Base-by-base conservation (phyloP, 768 basidiomycete species). In the Pulveroboletus sp. region DNA sequence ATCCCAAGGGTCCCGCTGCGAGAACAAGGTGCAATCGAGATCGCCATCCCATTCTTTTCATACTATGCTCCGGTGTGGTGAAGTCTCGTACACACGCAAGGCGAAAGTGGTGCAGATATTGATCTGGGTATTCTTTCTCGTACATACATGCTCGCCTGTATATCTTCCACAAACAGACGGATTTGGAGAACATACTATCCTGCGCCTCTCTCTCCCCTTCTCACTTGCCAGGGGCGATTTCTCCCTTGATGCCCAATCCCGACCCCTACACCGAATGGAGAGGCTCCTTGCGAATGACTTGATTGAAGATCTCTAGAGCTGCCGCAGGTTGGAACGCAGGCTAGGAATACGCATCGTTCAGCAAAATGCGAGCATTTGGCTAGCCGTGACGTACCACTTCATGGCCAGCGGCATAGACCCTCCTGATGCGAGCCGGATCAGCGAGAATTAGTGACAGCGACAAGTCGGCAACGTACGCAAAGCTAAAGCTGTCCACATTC, bases 61-160 rank as follows among this genome's bases (percentile, higher is more conserved):
- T 94, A 21, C 21, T 21, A 92, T 54, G 71, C 85, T 3, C 66
- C 85, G 15, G 64, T 91, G 5, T 96, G 88, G 85, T 97, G 93
- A 91, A 55, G n/a, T 66, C 3, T 52, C 80, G 1, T 67, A 90
- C 59, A 75, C 76, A 24, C 69, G 76, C 1, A 72, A 84, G 48
- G 39, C 51, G 31, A 57, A 69, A 32, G 84, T 89, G 6, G 75
- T 94, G 74, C 48, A 70, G 5, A 76, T 93, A 33, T 66, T 97
- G 9, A 55, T 69, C 5, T 3, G 60, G 60, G 6, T 97, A 97
- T 65, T 71, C 80, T 3, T 69, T 79, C 21, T 8, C 73, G 66
- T 1, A 65, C 89, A 9, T 86, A 80, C 54, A 68, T 63, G 1
- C 66, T 82, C 7, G 89, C 86, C 8, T 93, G 91, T 89, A 46